phyloP scores from a whole-genome alignment of 371 early-diverging fungal genomes.

The Parasitella parasitica region DNA sequence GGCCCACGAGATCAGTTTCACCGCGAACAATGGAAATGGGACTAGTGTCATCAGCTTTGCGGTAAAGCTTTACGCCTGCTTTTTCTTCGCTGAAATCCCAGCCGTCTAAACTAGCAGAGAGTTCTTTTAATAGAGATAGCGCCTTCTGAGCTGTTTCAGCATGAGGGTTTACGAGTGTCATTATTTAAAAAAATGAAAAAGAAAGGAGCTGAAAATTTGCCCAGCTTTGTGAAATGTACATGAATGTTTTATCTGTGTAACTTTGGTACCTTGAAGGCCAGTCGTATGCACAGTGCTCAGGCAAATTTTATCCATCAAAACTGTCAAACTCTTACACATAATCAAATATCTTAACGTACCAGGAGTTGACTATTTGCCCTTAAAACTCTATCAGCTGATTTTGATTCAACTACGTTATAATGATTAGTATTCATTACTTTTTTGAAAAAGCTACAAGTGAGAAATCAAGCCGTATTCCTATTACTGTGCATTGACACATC shows the following conservation, averaged over 20 bases:
- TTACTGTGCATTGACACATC: too few species aligned
- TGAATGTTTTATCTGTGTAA: neutral
- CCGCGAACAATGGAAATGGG: constrained; percentile 31
- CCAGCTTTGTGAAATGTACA: neutral
- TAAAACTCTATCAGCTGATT: too few species aligned
- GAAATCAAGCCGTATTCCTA: too few species aligned
- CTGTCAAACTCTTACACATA: too few species aligned
- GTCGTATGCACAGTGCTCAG: too few species aligned
- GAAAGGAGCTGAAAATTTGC: neutral
- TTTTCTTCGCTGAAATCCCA: constrained; percentile 29
- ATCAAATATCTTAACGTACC: too few species aligned
- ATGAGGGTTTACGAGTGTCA: constrained; percentile 25
- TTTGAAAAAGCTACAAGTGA: too few species aligned
- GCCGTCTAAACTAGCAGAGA: constrained; percentile 18
- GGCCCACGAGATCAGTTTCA: constrained; percentile 16
- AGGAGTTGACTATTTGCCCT: too few species aligned
- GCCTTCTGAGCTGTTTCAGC: constrained; percentile 16
- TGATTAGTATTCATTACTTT: too few species aligned
- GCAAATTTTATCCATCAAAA: too few species aligned
- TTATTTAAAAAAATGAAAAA: neutral
- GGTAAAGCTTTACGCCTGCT: constrained; percentile 29
- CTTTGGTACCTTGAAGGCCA: too few species aligned
- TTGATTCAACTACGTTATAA: too few species aligned
- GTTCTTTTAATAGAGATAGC: constrained; percentile 22
- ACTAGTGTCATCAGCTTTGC: constrained; percentile 15